A percentile compares a stretch with the other conserved stretches of the same genome.
These are phyloP conservation scores for Oryza officinalis DNA, from an alignment of 176 grass and related monocot species.

Conservation along the genomic window DNA sequence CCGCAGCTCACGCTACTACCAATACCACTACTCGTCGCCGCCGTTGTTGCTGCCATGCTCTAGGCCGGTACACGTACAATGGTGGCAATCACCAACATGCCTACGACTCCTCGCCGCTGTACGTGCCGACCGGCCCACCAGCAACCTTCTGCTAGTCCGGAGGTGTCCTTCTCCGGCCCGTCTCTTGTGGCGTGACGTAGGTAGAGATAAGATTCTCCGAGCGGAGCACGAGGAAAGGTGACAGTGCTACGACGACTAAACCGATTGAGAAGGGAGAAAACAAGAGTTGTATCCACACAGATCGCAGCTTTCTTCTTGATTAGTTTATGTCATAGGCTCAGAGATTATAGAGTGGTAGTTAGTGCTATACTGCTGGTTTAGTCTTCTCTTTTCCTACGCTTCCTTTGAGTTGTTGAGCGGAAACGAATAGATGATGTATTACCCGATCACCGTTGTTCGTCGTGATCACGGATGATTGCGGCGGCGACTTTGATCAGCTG, in stretches of 20 bases:
- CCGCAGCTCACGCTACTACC: not conserved
- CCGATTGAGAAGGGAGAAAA: not conserved
- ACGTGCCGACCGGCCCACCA: not conserved
- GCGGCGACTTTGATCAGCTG: not conserved
- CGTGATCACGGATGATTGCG: not conserved
- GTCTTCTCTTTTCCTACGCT: conserved; percentile 6
- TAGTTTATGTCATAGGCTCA: conserved; percentile 34
- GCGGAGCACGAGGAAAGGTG: not conserved
- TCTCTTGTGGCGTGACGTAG: conserved; percentile 3
- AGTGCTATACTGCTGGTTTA: not conserved
- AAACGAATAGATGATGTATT: conserved; percentile 16
- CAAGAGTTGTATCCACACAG: conserved; percentile 26
- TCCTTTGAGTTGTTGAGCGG: conserved; percentile 37
- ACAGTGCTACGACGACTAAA: not conserved
- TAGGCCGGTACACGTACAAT: conserved; percentile 13
- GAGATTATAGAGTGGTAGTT: not conserved
- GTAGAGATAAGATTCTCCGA: conserved; percentile 27
- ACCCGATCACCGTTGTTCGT: not conserved
- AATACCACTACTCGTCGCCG: not conserved
- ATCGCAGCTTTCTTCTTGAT: conserved; percentile 24
- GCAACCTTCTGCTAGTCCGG: not conserved
- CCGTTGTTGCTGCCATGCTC: conserved; percentile 6
- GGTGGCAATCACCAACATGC: not conserved
- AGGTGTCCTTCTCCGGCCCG: conserved; percentile 26
- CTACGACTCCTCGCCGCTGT: not conserved